Evolutionary conservation across 768 basidiomycete genomes (phyloP), one percentile per base, ranked within the genome.

Genomic region (Flagelloscypha sp.): DNA sequence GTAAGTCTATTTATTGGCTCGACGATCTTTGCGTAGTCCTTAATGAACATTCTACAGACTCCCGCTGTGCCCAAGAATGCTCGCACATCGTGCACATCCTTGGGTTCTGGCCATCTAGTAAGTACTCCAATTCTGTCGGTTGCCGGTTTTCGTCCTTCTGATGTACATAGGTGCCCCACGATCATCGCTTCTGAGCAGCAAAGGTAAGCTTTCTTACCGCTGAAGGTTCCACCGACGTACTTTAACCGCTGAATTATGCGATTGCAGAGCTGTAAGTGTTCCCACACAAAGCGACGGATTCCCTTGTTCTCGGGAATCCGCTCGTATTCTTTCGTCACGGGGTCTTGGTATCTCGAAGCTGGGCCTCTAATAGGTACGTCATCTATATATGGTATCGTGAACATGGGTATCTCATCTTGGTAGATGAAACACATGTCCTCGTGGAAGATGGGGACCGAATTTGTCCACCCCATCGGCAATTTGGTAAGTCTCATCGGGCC

Each of bases 391-490:
- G 54, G 56, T 0, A 45, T 40, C 0, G 60, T 61, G 5, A 49
- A 16, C 1, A 63, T 17, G 11, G 63, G 64, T 2, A 72, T 68
- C 37, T 70, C 58, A 0, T 52, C 40, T 29, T 59, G 48, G 0
- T 70, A 38, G 6, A 68, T 60, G 21, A 57, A 56, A 0, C 49
- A 49, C 5, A 65, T 50, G 35, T 68, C 55, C 8, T 55, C 60
- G 11, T 70, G 62, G 30, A 65, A 61, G 2, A 68, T 61, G 0
- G 56, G 58, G 0, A 59, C 53, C 0, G 55, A 58, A 17, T 69
- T 68, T 0, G 66, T 66, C 27, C 49, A 63, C 1, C 67, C 70
- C 41, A 55, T 61, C 0, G 61, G 65, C 0, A 71, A 28, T 0
- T 48, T 52, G 0, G 55, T 60, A 0, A 68, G 46, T 0, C 51